Evolutionary conservation across 2,329 filamentous ascomycete species (phyloP).

Genomic region (Penicillium sp.): DNA sequence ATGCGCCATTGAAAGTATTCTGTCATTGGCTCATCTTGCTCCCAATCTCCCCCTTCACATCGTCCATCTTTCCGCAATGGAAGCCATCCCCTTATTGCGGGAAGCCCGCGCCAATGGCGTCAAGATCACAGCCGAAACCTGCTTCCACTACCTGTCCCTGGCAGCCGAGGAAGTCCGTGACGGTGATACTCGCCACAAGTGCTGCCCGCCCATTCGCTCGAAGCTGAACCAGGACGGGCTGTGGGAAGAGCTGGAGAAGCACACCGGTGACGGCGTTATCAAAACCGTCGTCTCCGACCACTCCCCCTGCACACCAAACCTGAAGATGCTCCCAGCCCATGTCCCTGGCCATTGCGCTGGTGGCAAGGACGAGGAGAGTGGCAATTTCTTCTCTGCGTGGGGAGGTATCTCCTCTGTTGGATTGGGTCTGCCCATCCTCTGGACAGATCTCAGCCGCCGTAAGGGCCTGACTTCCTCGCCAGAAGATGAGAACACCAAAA

Average conservation of each 20-base stretch:
- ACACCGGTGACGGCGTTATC: conserved; percentile 72
- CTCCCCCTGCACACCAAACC: conserved; percentile 89
- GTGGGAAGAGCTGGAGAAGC: conserved; percentile 71
- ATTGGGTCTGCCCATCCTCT: conserved; percentile 84
- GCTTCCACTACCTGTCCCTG: conserved; percentile 89
- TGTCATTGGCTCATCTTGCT: conserved; percentile 75
- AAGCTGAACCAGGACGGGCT: conserved; percentile 78
- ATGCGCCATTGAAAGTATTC: conserved; percentile 81
- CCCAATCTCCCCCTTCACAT: conserved; percentile 86
- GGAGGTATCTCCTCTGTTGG: conserved; percentile 94
- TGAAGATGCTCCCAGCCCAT: conserved; percentile 79
- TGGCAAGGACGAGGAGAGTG: conserved; percentile 46
- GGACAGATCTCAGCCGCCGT: conserved; percentile 70
- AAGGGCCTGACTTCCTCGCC: conserved; percentile 47
- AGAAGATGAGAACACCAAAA: conserved; percentile 44
- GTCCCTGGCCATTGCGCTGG: conserved; percentile 53
- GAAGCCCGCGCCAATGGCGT: conserved; percentile 70
- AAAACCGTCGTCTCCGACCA: conserved; percentile 92
- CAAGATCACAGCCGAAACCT: conserved; percentile 90
- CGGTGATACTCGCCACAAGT: conserved; percentile 91
- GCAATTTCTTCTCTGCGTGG: conserved; percentile 96
- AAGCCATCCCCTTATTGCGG: conserved; percentile 78
- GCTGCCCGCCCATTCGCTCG: conserved; percentile 86
- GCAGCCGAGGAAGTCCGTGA: conserved; percentile 77
- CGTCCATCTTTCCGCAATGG: conserved; percentile 85